Percentiles rank a stretch among this genome's conserved stretches.
phyloP scores from a whole-genome alignment of 306 rosid genomes.

The Geum urbanum region DNA sequence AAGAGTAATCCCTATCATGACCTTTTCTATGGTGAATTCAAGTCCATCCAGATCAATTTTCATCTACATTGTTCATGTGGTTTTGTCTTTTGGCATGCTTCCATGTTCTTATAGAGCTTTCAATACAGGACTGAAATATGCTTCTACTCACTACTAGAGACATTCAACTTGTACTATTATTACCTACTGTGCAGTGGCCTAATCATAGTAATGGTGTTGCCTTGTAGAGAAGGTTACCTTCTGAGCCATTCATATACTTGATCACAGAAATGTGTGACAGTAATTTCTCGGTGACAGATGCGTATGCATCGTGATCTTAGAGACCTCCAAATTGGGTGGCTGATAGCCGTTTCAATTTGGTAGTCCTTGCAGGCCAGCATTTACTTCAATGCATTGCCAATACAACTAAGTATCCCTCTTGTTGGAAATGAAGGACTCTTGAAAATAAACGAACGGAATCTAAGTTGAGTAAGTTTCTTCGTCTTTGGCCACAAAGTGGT shows the following conservation, averaged over 20 bases:
- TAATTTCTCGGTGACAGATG: constrained; percentile 13
- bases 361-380: constrained; percentile 19
- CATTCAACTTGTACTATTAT: constrained; percentile 18
- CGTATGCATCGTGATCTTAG: constrained; percentile 28
- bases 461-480: not conserved
- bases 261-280: constrained; percentile 40
- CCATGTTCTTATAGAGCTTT: constrained; percentile 10
- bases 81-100: constrained; percentile 26
- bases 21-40: constrained; percentile 20
- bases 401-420: constrained; percentile 10
- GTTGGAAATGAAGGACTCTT: not conserved
- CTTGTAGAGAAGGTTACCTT: constrained; percentile 27
- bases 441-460: not conserved
- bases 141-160: constrained; percentile 25
- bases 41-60: constrained; percentile 5
- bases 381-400: constrained; percentile 26
- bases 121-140: constrained; percentile 25
- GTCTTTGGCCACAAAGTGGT: not conserved
- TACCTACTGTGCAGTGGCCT: not conserved
- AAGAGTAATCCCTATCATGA: constrained; percentile 17
- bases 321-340: constrained; percentile 36
- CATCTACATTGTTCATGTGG: constrained; percentile 29
- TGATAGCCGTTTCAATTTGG: constrained; percentile 12
- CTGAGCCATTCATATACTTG: constrained; percentile 29
- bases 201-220: constrained; percentile 30